Evolutionary conservation across 768 basidiomycete genomes (phyloP).

Genomic region (Boletales sp.): DNA sequence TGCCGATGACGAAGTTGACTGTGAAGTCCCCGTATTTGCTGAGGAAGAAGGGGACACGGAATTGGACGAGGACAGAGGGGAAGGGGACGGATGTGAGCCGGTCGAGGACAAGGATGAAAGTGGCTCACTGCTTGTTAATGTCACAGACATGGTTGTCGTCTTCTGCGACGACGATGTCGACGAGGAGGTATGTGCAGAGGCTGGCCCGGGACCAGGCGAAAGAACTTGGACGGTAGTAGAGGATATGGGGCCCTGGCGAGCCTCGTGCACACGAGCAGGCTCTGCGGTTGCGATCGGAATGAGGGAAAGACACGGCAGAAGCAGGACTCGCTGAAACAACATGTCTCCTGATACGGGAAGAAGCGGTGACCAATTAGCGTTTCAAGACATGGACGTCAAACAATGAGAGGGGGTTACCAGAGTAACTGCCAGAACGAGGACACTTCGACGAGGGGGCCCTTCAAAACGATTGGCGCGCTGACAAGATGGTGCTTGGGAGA

Average conservation of each 20-base stretch:
- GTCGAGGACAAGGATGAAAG: constrained; percentile 1
- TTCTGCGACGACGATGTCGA: background rate
- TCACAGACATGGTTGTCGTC: constrained; percentile 11
- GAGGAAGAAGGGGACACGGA: constrained; percentile 1
- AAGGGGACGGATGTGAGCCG: constrained; percentile 1
- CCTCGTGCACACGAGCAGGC: constrained; percentile 16
- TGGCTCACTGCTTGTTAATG: constrained; percentile 12
- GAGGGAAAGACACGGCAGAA: constrained; percentile 7
- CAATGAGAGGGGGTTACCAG: no score
- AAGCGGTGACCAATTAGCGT: background rate
- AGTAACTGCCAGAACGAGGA: no score
- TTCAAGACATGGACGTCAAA: background rate
- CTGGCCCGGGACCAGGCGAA: constrained; percentile 6
- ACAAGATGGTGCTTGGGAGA: constrained; percentile 1
- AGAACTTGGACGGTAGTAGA: background rate
- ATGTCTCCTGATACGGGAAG: constrained; percentile 8
- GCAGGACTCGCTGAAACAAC: constrained; percentile 7
- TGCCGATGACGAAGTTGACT: background rate
- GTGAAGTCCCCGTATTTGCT: background rate
- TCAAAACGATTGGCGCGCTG: no score
- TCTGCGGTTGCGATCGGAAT: constrained; percentile 12
- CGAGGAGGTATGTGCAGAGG: constrained; percentile 3
- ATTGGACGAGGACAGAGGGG: background rate
- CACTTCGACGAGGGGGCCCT: no score
- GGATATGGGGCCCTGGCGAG: constrained; percentile 18